Evolutionary conservation across 2,329 filamentous ascomycete species (phyloP).

Genomic region (Sporothrix pseudoabietina): DNA sequence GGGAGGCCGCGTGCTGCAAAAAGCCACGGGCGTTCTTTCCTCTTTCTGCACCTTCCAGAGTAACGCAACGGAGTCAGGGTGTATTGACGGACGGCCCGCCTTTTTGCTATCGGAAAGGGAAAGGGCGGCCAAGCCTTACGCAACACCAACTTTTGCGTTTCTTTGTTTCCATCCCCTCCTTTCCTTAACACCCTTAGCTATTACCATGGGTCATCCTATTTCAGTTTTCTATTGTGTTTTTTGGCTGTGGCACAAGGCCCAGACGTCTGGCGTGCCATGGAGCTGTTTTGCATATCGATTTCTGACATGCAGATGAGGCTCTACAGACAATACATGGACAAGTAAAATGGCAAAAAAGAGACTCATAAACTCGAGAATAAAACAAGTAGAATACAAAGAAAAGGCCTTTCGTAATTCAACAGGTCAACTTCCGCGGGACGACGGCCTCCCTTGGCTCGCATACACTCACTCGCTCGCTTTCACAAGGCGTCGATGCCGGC

Average conservation of each 20-base stretch:
- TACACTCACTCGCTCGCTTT: not conserved
- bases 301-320: not conserved
- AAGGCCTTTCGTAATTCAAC: not conserved
- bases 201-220: not conserved
- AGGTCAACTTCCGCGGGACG: not conserved
- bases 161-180: slow-evolving; percentile 5
- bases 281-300: not conserved
- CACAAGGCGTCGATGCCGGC: not conserved
- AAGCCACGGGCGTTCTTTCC: slow-evolving; percentile 6
- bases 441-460: slow-evolving; percentile 1
- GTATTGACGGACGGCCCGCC: not conserved
- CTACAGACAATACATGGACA: not conserved
- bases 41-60: not conserved
- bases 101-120: not conserved
- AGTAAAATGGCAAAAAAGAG: not conserved
- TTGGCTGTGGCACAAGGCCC: not conserved
- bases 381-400: not conserved
- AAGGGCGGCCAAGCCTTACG: slow-evolving; percentile 3
- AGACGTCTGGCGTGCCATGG: not conserved
- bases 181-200: not conserved
- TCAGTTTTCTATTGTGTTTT: not conserved
- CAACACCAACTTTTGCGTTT: not conserved
- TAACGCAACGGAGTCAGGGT: too few relatives aligned
- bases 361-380: not conserved
- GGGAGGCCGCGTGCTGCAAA: not conserved